Evolutionary conservation across 2,329 filamentous ascomycete genomes (phyloP), one percentile per base, ranked within the genome.

Genomic region (Metarhizium humberi): DNA sequence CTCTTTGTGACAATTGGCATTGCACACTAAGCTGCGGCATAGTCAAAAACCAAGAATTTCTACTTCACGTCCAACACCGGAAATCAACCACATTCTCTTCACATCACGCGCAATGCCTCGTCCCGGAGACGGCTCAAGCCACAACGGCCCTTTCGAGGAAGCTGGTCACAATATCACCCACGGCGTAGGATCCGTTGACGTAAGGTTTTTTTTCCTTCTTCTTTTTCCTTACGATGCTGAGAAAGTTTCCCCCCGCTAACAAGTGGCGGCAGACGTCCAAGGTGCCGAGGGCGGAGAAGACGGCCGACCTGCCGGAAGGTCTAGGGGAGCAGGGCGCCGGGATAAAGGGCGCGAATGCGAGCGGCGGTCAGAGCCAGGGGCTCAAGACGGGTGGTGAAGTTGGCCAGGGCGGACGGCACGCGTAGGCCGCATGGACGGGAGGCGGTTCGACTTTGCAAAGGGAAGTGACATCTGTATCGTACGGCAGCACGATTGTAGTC

Each of bases 251-350:
- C 25, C 25, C 25, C 25, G 1, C 25, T 25, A 25, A 25, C 25
- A 25, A 25, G 25, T 25, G 14, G 2, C 6, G n/a, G 48, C 42
- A 71, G 67, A 63, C 61, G 16, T 57, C 62, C 54, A 70, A 73
- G 32, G 75, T 79, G 36, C 61, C 64, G 52, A 74, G 76, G 55
- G 75, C 77, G 14, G 71, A 78, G 66, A 80, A 79, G 70, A 73
- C 75, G 2, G 77, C 77, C 1, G 69, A 71, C 2, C 60, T 78
- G 50, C 78, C 78, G 8, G 71, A 78, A 63, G 67, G 67, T 29
- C 61, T 63, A 32, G 58, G 66, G 4, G 75, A 78, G 56, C 68
- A 76, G 55, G 78, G 77, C 11, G 61, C 63, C 1, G 76, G 65
- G 0, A 58, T 79, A 2, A 57, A 69, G 45, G 74, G 69, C 52